These are phyloP conservation scores for Calonectria naviculata DNA, from an alignment of 2,329 filamentous ascomycete species.

Conservation along the genomic window DNA sequence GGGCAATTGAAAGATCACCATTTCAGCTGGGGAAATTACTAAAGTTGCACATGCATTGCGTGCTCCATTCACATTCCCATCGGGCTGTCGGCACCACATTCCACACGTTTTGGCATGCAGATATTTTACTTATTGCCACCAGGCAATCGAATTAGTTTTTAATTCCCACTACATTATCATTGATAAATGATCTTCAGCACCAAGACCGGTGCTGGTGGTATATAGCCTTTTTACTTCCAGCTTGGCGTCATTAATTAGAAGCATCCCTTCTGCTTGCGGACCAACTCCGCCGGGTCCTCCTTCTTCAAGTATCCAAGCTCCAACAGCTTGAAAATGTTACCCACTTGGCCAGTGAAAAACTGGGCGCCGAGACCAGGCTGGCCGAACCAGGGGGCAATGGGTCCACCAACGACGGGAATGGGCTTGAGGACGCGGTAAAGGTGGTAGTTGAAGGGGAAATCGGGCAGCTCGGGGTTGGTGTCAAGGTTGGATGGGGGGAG, in stretches of 20 bases:
- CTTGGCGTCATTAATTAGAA: background rate
- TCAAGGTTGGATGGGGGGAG: slow-evolving; percentile 58
- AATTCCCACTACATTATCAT: background rate
- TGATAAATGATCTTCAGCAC: background rate
- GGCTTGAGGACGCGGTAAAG: slow-evolving; percentile 56
- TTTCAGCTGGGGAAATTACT: background rate
- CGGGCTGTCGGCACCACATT: background rate
- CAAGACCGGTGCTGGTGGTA: no score
- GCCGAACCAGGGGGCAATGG: slow-evolving; percentile 61
- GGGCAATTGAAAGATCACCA: background rate
- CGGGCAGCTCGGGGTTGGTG: slow-evolving; percentile 41
- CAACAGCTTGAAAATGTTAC: slow-evolving; percentile 31
- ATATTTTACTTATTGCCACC: background rate
- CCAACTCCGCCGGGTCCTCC: background rate
- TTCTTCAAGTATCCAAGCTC: background rate
- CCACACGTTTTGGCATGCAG: background rate
- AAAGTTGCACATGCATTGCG: background rate
- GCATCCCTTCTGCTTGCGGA: background rate
- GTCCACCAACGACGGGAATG: slow-evolving; percentile 54
- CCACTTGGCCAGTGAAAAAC: slow-evolving; percentile 42
- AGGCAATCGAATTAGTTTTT: background rate
- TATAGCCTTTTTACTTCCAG: background rate
- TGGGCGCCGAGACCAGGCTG: slow-evolving; percentile 58
- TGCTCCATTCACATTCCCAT: background rate
- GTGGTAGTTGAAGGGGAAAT: slow-evolving; percentile 60